A percentile compares a stretch with the other conserved stretches of the same genome.
Conservation (phyloP, 805 yeast species). For the Nakazawaea ishiwadae region DNA sequence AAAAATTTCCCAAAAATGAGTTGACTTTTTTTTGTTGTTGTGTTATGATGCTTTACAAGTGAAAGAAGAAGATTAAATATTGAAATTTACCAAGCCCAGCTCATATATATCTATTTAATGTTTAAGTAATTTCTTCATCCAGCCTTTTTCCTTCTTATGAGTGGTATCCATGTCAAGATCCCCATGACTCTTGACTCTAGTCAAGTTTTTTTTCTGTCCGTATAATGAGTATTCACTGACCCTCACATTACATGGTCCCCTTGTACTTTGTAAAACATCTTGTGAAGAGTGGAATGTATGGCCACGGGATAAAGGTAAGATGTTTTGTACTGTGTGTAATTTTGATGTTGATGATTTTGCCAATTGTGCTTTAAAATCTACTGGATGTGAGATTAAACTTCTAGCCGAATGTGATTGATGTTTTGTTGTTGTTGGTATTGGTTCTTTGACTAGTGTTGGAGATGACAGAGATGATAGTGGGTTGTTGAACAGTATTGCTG, state of each 20-base stretch:
- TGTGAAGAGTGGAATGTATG: neutral
- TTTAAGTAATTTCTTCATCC: constrained; percentile 4
- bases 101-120: constrained; percentile 1
- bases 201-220: no score
- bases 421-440: neutral
- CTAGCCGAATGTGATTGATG: neutral
- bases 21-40: no score
- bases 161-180: neutral
- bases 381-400: neutral
- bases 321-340: neutral
- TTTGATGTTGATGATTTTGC: neutral
- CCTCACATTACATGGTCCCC: constrained; percentile 10
- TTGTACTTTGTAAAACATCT: neutral
- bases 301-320: constrained; percentile 2
- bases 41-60: no score
- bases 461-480: neutral
- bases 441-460: neutral
- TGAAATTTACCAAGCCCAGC: no score
- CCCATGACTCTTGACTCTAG: neutral
- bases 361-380: no score
- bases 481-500: neutral
- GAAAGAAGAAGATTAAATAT: no score
- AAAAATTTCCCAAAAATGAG: no score
- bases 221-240: neutral
- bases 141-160: neutral